Base-by-base conservation (phyloP, 768 basidiomycete genomes). In the Phanerochaete carnosa region DNA sequence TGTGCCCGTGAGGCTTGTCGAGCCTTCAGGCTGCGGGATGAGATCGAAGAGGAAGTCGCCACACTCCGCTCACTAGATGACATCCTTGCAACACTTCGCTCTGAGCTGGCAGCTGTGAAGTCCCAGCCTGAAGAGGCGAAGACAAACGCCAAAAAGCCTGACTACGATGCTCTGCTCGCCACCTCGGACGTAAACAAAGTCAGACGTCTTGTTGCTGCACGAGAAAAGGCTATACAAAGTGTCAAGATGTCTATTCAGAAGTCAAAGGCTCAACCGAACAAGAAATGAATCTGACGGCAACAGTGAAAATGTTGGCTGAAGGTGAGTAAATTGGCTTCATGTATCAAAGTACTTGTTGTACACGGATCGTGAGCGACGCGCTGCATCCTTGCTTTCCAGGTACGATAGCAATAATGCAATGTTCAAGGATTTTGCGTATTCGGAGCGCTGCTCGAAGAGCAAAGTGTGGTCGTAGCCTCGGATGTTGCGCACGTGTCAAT, bases 1-100 rank as follows among this genome's bases (percentile, higher is more conserved):
- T 92, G 91, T 69, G 76, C 90, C 5, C 69, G 79, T 16, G 90
- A 94, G 70, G 91, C 89, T 15, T 92, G 90, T 70, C 82, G 80
- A 16, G 74, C 75, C 33, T 92, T 89, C 77, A 85, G 82, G 61
- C 79, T 80, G 50, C 74, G 80, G 56, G 89, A 92, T 61, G 89
- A 91, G 63, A 75, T 91, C 55, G 82, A 83, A 22, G 88, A 89
- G 45, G 80, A 74, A 58, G 74, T 89, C 16, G 69, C 80, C 2
- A 83, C 82, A 22, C 72, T 94, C 29, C 73, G 69, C 6, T 82
- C 79, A 2, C 75, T 92, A 26, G 91, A 94, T 67, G 82, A 80
- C 55, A 74, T 86, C 35, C 74, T 92, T 33, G 74, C 75, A 8
- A 74, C 77, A n/a, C 74, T 89, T 32, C 85, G 91, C 2, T 69